Conservation (phyloP, 106 monocot species). For the Agapanthus africanus region DNA sequence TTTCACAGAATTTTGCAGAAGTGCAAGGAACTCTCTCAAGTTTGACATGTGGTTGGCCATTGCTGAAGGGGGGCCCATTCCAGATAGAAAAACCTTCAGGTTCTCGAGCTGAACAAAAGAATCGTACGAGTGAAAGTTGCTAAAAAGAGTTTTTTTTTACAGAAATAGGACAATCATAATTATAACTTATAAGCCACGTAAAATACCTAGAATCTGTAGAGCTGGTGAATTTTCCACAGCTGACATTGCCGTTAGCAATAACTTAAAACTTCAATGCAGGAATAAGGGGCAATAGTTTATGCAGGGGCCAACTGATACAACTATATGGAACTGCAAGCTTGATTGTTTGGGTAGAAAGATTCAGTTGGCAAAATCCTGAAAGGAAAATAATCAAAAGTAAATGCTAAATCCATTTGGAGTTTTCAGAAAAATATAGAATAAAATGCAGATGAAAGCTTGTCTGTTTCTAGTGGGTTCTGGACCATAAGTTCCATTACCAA, state of each 20-base stretch:
- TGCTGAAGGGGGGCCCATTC: conserved; percentile 72
- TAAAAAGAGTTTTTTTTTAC: too few relatives aligned
- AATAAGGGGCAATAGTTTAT: background rate
- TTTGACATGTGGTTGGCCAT: conserved; percentile 44
- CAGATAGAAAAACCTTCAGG: conserved; percentile 78
- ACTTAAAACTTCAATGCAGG: background rate
- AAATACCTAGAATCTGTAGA: conserved; percentile 36
- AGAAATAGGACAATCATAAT: background rate
- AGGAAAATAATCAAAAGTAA: background rate
- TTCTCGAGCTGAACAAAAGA: conserved; percentile 49
- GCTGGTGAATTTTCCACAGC: conserved; percentile 9
- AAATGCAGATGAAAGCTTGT: background rate
- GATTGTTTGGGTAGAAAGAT: background rate
- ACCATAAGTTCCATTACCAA: background rate
- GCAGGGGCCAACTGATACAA: background rate
- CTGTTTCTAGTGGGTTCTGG: background rate
- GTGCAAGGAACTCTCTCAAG: conserved; percentile 63
- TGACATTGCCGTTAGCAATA: conserved; percentile 8
- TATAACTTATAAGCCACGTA: background rate
- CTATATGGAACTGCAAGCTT: background rate
- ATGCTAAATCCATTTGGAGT: background rate
- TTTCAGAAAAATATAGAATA: background rate
- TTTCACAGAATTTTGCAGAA: conserved; percentile 56
- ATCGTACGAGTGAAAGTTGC: background rate
- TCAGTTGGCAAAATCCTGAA: background rate